These are phyloP conservation scores for Arthrinium puccinioides DNA, from an alignment of 2,329 filamentous ascomycete genomes.

Conservation along the genomic window DNA sequence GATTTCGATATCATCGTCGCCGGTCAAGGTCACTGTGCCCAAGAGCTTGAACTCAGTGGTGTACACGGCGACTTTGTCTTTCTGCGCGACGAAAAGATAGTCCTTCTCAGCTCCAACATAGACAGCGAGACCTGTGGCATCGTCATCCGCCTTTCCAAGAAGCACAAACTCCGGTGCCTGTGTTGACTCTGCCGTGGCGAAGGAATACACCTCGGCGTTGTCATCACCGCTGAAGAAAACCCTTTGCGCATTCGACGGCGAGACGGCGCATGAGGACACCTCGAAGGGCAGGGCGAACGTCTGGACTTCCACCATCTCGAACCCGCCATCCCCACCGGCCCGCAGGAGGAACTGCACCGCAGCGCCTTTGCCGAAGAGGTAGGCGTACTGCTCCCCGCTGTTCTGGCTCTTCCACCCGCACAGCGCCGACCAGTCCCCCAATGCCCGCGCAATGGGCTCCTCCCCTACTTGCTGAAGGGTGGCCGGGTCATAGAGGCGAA, in stretches of 20 bases:
- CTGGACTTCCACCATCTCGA: conserved; percentile 35
- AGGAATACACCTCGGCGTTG: conserved; percentile 26
- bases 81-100: conserved; percentile 33
- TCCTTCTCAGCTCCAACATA: conserved; percentile 28
- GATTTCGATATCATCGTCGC: conserved; percentile 32
- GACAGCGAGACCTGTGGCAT: conserved; percentile 32
- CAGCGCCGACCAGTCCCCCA: conserved; percentile 40
- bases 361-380: conserved; percentile 35
- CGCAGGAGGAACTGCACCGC: conserved; percentile 31
- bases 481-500: conserved; percentile 30
- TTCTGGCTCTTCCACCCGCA: conserved; percentile 34
- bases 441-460: conserved; percentile 22
- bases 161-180: conserved; percentile 24
- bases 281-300: conserved; percentile 33
- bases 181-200: conserved; percentile 31
- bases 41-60: conserved; percentile 21
- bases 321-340: conserved; percentile 9
- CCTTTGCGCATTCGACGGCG: conserved; percentile 21
- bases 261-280: conserved; percentile 34
- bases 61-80: conserved; percentile 31
- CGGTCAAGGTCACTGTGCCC: conserved; percentile 28
- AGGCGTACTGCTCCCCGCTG: conserved; percentile 34
- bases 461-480: conserved; percentile 21
- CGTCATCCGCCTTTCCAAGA: conserved; percentile 26
- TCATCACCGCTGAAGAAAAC: conserved; percentile 34